Conservation (phyloP, 306 rosid genomes). For the Castanea sativa region DNA sequence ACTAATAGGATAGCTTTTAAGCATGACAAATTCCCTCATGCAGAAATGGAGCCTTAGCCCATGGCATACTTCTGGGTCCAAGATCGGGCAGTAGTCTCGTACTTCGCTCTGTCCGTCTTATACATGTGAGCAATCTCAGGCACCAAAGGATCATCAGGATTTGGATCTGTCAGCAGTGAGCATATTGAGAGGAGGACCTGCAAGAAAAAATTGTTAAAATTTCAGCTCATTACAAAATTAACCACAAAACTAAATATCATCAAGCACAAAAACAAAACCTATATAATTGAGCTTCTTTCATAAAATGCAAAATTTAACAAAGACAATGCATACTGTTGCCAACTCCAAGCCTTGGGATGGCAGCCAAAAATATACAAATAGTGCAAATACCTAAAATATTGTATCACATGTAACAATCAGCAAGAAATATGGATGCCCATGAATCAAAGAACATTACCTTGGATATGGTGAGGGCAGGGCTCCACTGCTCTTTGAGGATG, state of each 20-base stretch:
- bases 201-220: conserved; percentile 18
- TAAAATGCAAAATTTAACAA: not conserved
- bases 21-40: conserved; percentile 6
- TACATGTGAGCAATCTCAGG: conserved; percentile 69
- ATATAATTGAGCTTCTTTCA: not conserved
- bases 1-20: conserved; percentile 22
- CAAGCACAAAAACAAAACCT: not conserved
- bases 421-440: not conserved
- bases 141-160: conserved; percentile 65
- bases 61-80: conserved; percentile 71
- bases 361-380: not conserved
- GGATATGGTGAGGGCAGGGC: conserved; percentile 59
- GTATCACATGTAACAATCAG: not conserved
- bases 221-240: not conserved
- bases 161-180: conserved; percentile 64
- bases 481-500: conserved; percentile 60
- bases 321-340: not conserved
- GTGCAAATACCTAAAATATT: not conserved
- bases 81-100: conserved; percentile 55
- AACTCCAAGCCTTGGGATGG: not conserved
- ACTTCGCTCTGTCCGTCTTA: conserved; percentile 51
- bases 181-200: conserved; percentile 65
- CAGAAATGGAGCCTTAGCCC: conserved; percentile 35
- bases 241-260: not conserved
- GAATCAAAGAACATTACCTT: conserved; percentile 21